These are phyloP conservation scores for Dactylellina haptotyla DNA, from an alignment of 2,329 filamentous ascomycete species.

Conservation along the genomic window DNA sequence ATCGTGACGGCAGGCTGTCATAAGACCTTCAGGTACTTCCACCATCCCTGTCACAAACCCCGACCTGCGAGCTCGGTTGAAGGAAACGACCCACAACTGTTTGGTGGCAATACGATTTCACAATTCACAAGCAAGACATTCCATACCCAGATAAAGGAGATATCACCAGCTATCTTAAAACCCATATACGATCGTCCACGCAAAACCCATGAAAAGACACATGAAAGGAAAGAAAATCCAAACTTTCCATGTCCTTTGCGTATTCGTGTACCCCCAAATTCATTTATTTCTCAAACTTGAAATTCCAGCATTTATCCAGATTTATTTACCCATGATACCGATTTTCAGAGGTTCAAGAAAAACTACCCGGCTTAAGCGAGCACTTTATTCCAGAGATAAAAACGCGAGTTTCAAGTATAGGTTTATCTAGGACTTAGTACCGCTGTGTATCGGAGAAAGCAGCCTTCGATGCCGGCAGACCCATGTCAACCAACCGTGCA, in stretches of 20 bases:
- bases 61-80: constrained; percentile 32
- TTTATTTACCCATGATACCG: neutral
- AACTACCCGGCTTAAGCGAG: constrained; percentile 50
- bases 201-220: too few species aligned
- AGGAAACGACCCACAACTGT: constrained; percentile 15
- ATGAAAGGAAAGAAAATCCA: too few species aligned
- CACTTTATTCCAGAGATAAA: constrained; percentile 48
- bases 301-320: neutral
- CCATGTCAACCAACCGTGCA: constrained; percentile 41
- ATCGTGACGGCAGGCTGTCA: constrained; percentile 39
- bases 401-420: constrained; percentile 51
- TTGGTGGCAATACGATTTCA: constrained; percentile 7
- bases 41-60: constrained; percentile 35
- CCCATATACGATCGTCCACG: neutral
- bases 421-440: constrained; percentile 24
- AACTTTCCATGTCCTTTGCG: neutral
- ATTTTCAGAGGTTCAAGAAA: constrained; percentile 25
- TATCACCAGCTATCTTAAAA: neutral
- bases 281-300: neutral
- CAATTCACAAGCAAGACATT: constrained; percentile 13
- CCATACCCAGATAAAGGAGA: neutral
- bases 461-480: constrained; percentile 49
- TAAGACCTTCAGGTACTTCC: constrained; percentile 43
- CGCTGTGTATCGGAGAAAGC: constrained; percentile 50
- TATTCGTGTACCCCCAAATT: constrained; percentile 10